Percentiles rank a stretch among this genome's conserved stretches.
Evolutionary conservation across 2,329 filamentous ascomycete species (phyloP).

Genomic region (Aureobasidium uvarum): DNA sequence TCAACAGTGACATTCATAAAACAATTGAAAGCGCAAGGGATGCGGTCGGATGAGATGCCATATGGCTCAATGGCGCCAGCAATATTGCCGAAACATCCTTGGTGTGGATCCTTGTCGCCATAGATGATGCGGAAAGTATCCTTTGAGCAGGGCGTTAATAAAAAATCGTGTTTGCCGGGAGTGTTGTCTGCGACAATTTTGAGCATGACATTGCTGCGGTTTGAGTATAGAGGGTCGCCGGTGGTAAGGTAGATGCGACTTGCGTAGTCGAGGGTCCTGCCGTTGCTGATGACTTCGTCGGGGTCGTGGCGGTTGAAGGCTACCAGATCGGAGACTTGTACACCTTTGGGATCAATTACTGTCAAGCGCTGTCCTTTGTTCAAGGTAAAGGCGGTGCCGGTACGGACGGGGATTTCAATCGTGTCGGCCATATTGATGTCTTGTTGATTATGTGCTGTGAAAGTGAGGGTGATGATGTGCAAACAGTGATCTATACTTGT

Average conservation of each 20-base stretch:
- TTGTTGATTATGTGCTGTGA: background rate
- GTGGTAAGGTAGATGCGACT: conserved; percentile 31
- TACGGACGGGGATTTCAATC: conserved; percentile 29
- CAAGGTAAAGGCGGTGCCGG: conserved; percentile 29
- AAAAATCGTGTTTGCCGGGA: conserved; percentile 31
- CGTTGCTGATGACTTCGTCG: conserved; percentile 31
- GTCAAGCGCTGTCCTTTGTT: conserved; percentile 31
- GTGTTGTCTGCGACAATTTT: conserved; percentile 26
- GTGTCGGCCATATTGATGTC: background rate
- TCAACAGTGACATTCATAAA: conserved; percentile 36
- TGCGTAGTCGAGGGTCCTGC: conserved; percentile 33
- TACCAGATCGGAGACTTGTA: conserved; percentile 31
- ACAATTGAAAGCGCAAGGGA: conserved; percentile 35
- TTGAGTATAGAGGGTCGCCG: conserved; percentile 31
- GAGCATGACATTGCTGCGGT: conserved; percentile 30
- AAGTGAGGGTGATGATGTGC: background rate
- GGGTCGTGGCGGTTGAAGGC: conserved; percentile 30
- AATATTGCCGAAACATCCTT: conserved; percentile 35
- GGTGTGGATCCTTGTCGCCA: conserved; percentile 33
- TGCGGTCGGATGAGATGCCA: conserved; percentile 31
- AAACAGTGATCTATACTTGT: background rate
- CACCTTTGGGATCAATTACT: conserved; percentile 32
- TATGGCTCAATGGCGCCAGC: conserved; percentile 30
- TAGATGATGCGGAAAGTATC: conserved; percentile 34
- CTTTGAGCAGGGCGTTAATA: conserved; percentile 33